Evolutionary conservation across 2,329 filamentous ascomycete genomes (phyloP).

Genomic region (Calonectria henricotiae): DNA sequence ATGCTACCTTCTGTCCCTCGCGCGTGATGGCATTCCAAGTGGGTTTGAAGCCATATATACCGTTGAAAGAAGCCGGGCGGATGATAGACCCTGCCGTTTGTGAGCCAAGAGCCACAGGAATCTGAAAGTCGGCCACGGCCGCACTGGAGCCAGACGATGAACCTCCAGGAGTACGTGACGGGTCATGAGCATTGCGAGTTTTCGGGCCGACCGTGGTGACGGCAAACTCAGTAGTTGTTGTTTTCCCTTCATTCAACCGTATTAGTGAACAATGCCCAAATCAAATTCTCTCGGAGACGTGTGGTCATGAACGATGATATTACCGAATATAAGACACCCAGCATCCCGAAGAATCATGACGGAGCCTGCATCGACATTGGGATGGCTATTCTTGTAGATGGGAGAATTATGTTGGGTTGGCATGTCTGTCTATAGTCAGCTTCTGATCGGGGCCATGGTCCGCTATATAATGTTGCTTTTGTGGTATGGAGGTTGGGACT

Average conservation of each 20-base stretch:
- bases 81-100: constrained; percentile 79
- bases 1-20: constrained; percentile 75
- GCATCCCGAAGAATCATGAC: constrained; percentile 17
- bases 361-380: not conserved
- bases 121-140: constrained; percentile 77
- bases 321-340: constrained; percentile 24
- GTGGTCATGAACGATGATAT: not conserved
- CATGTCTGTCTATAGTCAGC: constrained; percentile 2
- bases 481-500: no score
- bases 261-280: not conserved
- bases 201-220: constrained; percentile 67
- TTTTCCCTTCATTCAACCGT: constrained; percentile 50
- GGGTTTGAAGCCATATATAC: constrained; percentile 77
- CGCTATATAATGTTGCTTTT: not conserved
- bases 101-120: constrained; percentile 74
- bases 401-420: constrained; percentile 14
- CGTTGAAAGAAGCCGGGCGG: constrained; percentile 77
- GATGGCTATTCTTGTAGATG: not conserved
- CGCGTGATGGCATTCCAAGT: constrained; percentile 76
- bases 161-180: constrained; percentile 68
- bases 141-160: constrained; percentile 79
- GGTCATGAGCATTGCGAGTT: constrained; percentile 76
- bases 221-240: constrained; percentile 76
- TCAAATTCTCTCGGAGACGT: no score
- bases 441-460: not conserved